A percentile compares a stretch with the other conserved stretches of the same genome.
These are phyloP conservation scores for Naganishia vishniacii DNA, from an alignment of 768 basidiomycete genomes.

Conservation along the genomic window DNA sequence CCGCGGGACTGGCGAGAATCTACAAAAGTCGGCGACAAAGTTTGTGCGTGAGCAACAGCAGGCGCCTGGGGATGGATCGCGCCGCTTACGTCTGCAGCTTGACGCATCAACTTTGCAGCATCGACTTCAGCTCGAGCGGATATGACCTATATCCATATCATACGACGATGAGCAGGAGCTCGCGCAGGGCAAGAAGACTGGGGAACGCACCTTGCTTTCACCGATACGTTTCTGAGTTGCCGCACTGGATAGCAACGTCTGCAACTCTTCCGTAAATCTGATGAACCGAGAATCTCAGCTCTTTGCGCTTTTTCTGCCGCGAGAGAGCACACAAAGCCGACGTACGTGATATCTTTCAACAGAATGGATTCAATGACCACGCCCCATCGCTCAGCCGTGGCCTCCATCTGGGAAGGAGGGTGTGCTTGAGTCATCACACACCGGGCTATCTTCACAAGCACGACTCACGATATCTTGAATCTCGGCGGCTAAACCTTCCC, in stretches of 20 bases:
- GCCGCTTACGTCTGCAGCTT: constrained; percentile 81
- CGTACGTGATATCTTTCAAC: constrained; percentile 45
- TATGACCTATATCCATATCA: constrained; percentile 58
- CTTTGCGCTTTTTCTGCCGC: no score
- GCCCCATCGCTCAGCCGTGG: constrained; percentile 69
- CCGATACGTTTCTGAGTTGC: constrained; percentile 96
- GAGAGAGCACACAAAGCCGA: neutral
- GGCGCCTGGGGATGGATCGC: no score
- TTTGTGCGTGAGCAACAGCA: no score
- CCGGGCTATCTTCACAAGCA: neutral
- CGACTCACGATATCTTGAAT: constrained; percentile 46
- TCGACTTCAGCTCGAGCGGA: constrained; percentile 94
- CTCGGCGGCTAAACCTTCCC: constrained; percentile 59
- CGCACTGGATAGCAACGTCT: constrained; percentile 84
- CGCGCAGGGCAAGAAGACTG: constrained; percentile 28
- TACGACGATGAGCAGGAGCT: neutral
- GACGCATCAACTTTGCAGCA: constrained; percentile 87
- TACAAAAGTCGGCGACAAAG: constrained; percentile 3
- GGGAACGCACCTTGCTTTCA: constrained; percentile 62
- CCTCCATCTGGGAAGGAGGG: constrained; percentile 36
- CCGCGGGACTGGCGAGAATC: constrained; percentile 71
- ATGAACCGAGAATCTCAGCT: constrained; percentile 52
- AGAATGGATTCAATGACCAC: constrained; percentile 94
- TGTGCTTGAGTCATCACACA: neutral
- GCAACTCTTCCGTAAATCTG: constrained; percentile 74